These are phyloP conservation scores for Botryotinia globosa DNA, from an alignment of 2,329 filamentous ascomycete genomes.

Conservation along the genomic window DNA sequence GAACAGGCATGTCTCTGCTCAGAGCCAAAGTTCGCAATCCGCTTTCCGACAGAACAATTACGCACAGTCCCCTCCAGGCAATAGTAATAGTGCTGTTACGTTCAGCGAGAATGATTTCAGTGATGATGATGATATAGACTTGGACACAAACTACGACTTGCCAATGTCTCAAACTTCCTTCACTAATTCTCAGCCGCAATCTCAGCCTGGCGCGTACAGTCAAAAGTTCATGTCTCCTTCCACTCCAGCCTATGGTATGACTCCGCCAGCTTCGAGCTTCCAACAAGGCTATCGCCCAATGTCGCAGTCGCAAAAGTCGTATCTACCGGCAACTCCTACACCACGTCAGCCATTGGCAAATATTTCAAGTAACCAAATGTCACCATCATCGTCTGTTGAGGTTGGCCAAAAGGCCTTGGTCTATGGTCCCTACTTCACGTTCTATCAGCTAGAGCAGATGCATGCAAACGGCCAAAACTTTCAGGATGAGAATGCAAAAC, in stretches of 20 bases:
- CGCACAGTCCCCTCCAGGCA: background rate
- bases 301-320: background rate
- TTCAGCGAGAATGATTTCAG: slow-evolving; percentile 5
- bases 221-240: background rate
- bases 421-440: background rate
- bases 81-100: background rate
- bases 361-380: background rate
- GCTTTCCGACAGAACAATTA: background rate
- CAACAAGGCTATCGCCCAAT: background rate
- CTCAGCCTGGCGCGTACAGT: background rate
- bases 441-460: background rate
- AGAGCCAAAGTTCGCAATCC: background rate
- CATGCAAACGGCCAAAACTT: background rate
- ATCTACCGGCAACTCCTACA: background rate
- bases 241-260: background rate
- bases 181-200: background rate
- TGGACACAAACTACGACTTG: background rate
- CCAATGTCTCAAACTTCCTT: background rate
- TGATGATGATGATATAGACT: slow-evolving; percentile 4
- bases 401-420: too few species aligned
- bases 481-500: background rate
- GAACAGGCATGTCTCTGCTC: background rate
- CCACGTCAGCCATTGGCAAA: background rate
- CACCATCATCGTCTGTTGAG: background rate
- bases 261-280: background rate